Evolutionary conservation across 164 flowering plant species (phyloP), one percentile per base, ranked within the genome.

Genomic region (Cinnamomum micranthum): DNA sequence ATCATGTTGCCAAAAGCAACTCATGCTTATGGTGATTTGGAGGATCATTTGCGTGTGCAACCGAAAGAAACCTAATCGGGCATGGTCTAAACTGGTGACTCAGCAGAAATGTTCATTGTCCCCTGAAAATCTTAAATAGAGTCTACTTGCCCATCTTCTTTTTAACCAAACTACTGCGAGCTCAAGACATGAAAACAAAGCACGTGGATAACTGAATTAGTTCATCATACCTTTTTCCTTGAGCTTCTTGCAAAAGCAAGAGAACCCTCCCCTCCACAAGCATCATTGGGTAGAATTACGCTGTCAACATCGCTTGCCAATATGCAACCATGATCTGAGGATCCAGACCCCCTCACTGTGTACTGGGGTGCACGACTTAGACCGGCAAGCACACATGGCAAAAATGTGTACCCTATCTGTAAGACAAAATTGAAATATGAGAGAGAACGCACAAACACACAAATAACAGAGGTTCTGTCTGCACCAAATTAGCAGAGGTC

Each of bases 351-450:
- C 58, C 80, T 80, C 65, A 80, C 85, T 52, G 83, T 19, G 71
- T 92, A 93, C 70, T 91, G 96, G 35, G 98, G 96, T 74, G 98
- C 96, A 68, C 79, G 83, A 70, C 92, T 91, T 62, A 91, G 85
- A 73, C 96, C 98, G 72, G 96, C 91, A 76, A 93, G 96, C 58
- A 93, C 94, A 75, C 98, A 93, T 64, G 93, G 98, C 80, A 93
- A 82, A 85, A 93, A 93, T 63, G 98, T 91, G 79, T 86, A 88
- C 62, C 98, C 96, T 72, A 89, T 87, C 98, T 91, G 87, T 77
- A 17, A 65, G 70, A 65, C 55, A 70, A 20, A 71, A 72, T n/a
- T 50, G 27, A 24, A 62, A 70, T 23, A 74, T 70, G 41, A 69
- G 71, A 27, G 24, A 20, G 60, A 19, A 17, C 0, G 7, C 2